Base-by-base conservation (phyloP, 306 rosid species). In the Prunus mira region DNA sequence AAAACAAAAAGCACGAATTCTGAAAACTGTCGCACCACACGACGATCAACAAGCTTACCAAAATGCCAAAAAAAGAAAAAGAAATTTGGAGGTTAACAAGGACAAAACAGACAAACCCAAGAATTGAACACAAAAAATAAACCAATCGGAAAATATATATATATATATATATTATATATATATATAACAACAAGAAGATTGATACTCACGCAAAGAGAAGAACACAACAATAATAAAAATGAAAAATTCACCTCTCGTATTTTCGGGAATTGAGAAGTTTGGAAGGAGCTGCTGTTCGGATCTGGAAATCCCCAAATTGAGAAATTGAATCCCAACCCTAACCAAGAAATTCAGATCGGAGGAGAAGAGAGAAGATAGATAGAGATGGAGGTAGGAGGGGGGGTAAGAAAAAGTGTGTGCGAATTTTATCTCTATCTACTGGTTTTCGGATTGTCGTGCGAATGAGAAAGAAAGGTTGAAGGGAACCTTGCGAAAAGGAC, bases 161-260 rank as follows among this genome's bases (percentile, higher is more conserved):
- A n/a, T n/a, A n/a, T n/a, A 30, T 0, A 17, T 1, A 24, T 24
- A 24, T 24, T 24, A 24, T 11, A 47, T 0, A 10, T 0, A 45
- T 11, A 47, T 0, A 11, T 0, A 24, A 69, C 18, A 69, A 9
- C 18, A 69, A 9, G n/a, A 22, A 19, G 45, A 11, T 32, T 6
- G 20, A 5, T 24, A 60, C 25, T 22, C 3, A 78, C 17, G 11
- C 18, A 10, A 54, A 62, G 0, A 9, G n/a, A 63, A 47, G 1
- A 52, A 38, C 5, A 20, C 1, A 3, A 14, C 15, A 65, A 34
- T 4, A 65, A 14, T 4, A 65, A 9, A 55, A 51, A 55, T 4
- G 11, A 41, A 69, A 27, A 79, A 19, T 9, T 65, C 78, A 72
- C 82, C 82, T 79, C 19, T 71, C 47, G 4, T 9, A 27, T 12